phyloP scores from a whole-genome alignment of 176 grass and related monocot genomes.

The Zoysia pacifica region DNA sequence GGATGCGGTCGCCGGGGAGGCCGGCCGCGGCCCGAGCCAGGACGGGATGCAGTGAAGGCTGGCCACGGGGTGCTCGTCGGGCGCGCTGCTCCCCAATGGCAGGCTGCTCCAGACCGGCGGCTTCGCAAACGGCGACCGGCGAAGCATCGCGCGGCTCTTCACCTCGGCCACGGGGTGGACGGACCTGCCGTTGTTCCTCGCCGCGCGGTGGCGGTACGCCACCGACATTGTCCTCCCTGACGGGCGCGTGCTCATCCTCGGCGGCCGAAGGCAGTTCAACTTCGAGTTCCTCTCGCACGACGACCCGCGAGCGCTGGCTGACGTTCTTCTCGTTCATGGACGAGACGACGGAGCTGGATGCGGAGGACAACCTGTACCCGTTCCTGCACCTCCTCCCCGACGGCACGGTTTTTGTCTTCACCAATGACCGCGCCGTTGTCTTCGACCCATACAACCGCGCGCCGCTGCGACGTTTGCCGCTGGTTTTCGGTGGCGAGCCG shows the following conservation, averaged over 20 bases:
- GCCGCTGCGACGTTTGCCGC: constrained; percentile 47
- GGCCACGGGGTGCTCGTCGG: constrained; percentile 76
- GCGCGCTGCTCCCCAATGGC: constrained; percentile 71
- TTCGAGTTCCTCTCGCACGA: constrained; percentile 70
- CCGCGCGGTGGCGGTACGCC: constrained; percentile 66
- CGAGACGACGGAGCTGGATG: constrained; percentile 58
- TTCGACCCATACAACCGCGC: constrained; percentile 53
- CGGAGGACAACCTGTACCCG: constrained; percentile 88
- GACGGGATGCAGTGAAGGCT: too few relatives aligned
- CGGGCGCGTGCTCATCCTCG: constrained; percentile 68
- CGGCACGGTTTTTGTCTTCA: constrained; percentile 72
- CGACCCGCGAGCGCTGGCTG: not conserved
- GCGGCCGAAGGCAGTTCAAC: constrained; percentile 70
- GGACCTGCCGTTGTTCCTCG: constrained; percentile 45
- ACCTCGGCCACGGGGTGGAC: constrained; percentile 60
- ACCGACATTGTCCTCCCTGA: constrained; percentile 69
- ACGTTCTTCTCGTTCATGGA: constrained; percentile 72
- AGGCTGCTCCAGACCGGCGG: constrained; percentile 75
- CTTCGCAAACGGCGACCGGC: too few relatives aligned
- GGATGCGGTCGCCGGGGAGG: too few relatives aligned
- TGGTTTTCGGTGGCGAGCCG: constrained; percentile 45
- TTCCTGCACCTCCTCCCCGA: constrained; percentile 93
- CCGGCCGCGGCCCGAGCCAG: too few relatives aligned
- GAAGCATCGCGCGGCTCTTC: constrained; percentile 58
- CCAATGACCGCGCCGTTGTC: constrained; percentile 68